Base-by-base conservation (phyloP, 2,329 filamentous ascomycete genomes). In the Fonsecaea monophora region DNA sequence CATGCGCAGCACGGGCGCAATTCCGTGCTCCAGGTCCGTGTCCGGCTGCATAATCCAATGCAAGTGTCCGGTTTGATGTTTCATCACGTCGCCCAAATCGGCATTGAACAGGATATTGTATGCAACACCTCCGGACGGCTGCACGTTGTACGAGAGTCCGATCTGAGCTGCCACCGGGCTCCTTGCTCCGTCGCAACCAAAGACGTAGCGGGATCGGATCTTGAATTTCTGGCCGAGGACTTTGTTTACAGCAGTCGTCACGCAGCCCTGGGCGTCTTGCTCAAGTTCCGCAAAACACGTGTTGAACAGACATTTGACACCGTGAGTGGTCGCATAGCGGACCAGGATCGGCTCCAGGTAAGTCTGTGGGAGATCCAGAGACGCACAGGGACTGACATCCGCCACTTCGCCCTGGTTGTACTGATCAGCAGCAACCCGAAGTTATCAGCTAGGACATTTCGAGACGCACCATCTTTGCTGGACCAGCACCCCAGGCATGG, bases 41-140 rank as follows among this genome's bases (percentile, higher is more conserved):
- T 86, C 83, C 0, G 87, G 86, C 67, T 83, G 81, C 73, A 89
- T 78, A 1, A 87, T 78, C 83, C 85, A 88, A 73, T 90, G 86
- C 30, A 89, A 77, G 71, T 88, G 88, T 0, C 86, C 87, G 25
- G 77, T 79, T 0, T 86, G 80, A 60, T 81, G 75, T 62, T 82
- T 73, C 53, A 86, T 78, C 7, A 84, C 72, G 68, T 85, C 79
- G 2, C 77, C 74, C 37, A 88, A 75, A 70, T 89, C 85, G 0
- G 80, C 81, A 45, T 81, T 77, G 4, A 83, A 77, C 0, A 84
- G 76, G 15, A 85, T 75, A 65, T 86, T 86, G 54, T 82, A 78
- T 3, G 84, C 84, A 3, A 83, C 69, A 1, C 83, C 83, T 61
- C 82, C 79, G 3, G 81, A 80, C 0, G 81, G 80, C 57, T 78